These are phyloP conservation scores for Jacaranda copaia DNA, from an alignment of 257 asterid genomes.

Conservation along the genomic window DNA sequence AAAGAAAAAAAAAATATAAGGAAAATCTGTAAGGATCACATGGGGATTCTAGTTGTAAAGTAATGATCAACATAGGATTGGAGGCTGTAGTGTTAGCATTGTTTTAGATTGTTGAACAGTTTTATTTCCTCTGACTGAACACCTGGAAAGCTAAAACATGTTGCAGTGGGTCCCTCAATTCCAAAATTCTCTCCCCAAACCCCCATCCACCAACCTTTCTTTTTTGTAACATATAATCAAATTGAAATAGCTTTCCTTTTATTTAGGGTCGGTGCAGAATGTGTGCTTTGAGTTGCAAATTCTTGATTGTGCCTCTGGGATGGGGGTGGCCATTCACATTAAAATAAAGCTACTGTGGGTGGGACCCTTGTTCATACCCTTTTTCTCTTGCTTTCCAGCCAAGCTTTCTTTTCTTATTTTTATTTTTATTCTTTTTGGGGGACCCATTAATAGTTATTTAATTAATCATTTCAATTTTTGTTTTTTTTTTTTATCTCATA, in stretches of 20 bases:
- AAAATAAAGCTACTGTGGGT: slow-evolving; percentile 45
- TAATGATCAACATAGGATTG: slow-evolving; percentile 38
- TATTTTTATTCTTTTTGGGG: neutral
- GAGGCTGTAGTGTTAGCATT: slow-evolving; percentile 29
- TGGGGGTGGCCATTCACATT: slow-evolving; percentile 59
- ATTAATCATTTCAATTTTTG: slow-evolving; percentile 16
- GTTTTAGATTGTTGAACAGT: slow-evolving; percentile 30
- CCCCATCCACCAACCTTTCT: slow-evolving; percentile 41
- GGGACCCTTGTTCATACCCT: slow-evolving; percentile 46
- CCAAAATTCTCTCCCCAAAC: slow-evolving; percentile 31
- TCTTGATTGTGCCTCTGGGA: slow-evolving; percentile 32
- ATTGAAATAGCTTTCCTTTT: slow-evolving; percentile 31
- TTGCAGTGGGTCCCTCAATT: slow-evolving; percentile 32
- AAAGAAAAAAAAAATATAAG: neutral
- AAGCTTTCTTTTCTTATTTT: slow-evolving; percentile 45
- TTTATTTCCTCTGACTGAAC: slow-evolving; percentile 44
- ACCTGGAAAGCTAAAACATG: slow-evolving; percentile 55
- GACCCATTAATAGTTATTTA: neutral
- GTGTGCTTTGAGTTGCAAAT: slow-evolving; percentile 50
- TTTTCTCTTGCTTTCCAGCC: slow-evolving; percentile 61
- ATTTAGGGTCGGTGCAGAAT: slow-evolving; percentile 50
- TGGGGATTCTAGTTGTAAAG: slow-evolving; percentile 71
- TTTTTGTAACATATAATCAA: neutral
- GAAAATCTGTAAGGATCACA: slow-evolving; percentile 38
- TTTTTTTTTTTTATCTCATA: neutral